Evolutionary conservation across 2,329 filamentous ascomycete genomes (phyloP).

Genomic region (Colletotrichum camelliae): DNA sequence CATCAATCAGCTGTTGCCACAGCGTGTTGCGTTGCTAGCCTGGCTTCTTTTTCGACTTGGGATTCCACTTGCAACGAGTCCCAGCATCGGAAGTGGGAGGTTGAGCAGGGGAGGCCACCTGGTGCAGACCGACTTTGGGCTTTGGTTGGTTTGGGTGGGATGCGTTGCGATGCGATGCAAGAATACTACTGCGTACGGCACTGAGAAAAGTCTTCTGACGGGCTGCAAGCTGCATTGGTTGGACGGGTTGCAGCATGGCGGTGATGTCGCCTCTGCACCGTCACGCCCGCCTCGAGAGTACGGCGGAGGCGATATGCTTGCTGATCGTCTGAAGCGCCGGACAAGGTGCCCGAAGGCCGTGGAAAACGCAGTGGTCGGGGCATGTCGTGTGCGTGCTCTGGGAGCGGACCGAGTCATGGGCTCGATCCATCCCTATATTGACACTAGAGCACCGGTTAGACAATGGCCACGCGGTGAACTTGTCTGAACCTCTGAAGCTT

Average conservation of each 20-base stretch:
- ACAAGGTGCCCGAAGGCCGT: background rate
- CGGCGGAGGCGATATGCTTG: background rate
- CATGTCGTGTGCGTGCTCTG: background rate
- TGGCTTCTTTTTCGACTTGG: background rate
- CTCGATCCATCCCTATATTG: background rate
- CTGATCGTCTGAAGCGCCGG: background rate
- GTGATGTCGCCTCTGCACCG: background rate
- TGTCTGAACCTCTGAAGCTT: background rate
- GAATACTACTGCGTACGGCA: background rate
- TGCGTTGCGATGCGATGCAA: background rate
- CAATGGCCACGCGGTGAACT: background rate
- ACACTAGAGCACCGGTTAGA: background rate
- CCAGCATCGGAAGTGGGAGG: background rate
- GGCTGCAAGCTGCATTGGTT: constrained; percentile 1
- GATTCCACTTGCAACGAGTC: background rate
- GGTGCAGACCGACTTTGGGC: background rate
- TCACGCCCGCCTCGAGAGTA: background rate
- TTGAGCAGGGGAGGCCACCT: background rate
- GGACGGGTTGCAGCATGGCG: constrained; percentile 1
- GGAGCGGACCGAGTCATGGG: constrained; percentile 11
- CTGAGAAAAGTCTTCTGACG: background rate
- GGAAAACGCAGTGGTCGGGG: background rate
- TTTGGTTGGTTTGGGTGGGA: background rate
- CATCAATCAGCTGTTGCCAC: constrained; percentile 21
- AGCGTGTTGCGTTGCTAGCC: constrained; percentile 9